phyloP scores from a whole-genome alignment of 2,329 filamentous ascomycete genomes.

The Aspergillus thermomutatus region DNA sequence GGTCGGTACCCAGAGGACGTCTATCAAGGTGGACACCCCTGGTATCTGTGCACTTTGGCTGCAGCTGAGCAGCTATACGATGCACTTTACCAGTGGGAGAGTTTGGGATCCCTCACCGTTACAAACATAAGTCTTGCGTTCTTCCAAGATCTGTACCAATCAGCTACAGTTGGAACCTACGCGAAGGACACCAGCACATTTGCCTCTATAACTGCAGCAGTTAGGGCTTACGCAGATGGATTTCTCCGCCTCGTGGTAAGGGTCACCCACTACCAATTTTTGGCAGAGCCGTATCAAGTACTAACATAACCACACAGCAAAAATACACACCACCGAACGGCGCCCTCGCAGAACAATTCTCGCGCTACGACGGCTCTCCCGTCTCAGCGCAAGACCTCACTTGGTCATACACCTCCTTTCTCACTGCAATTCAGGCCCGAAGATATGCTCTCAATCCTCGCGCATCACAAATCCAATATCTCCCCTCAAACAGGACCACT shows the following conservation, averaged over 20 bases:
- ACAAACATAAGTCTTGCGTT: constrained; percentile 65
- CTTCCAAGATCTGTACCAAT: constrained; percentile 63
- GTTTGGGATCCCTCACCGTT: constrained; percentile 61
- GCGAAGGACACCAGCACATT: constrained; percentile 33
- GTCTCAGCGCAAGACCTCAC: constrained; percentile 39
- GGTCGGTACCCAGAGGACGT: constrained; percentile 69
- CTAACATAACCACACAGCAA: constrained; percentile 9
- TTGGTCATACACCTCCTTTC: constrained; percentile 41
- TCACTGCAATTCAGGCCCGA: constrained; percentile 26
- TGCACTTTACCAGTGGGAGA: constrained; percentile 68
- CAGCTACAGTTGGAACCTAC: constrained; percentile 49
- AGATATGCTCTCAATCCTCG: neutral
- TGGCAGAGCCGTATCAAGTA: neutral
- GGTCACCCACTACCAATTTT: neutral
- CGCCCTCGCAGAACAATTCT: constrained; percentile 37
- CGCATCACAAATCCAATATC: constrained; percentile 12
- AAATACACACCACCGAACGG: constrained; percentile 23
- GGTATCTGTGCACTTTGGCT: constrained; percentile 72
- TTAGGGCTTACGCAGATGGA: constrained; percentile 60
- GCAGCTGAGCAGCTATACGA: constrained; percentile 78
- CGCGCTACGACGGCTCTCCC: constrained; percentile 29
- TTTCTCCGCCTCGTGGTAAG: constrained; percentile 45
- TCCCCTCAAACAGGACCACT: constrained; percentile 19
- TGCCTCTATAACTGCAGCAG: constrained; percentile 44
- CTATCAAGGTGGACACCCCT: constrained; percentile 75